A percentile compares a stretch with the other conserved stretches of the same genome.
These are phyloP conservation scores for Melaleuca quinquenervia DNA, from an alignment of 345 rosid species.

Conservation along the genomic window DNA sequence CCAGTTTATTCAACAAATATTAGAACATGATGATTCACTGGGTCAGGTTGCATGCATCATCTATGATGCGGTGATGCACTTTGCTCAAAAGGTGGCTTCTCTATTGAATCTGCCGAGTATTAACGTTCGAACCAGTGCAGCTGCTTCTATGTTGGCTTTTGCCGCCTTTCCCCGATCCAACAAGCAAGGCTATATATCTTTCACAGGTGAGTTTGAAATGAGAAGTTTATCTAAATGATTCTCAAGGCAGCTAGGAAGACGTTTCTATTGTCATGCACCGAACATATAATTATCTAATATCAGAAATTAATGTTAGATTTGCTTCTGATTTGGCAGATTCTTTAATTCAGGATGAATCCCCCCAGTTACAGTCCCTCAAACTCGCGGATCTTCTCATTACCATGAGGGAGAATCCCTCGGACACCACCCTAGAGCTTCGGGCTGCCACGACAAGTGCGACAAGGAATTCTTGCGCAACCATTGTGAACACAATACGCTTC, in stretches of 20 bases:
- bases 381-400: constrained; percentile 2
- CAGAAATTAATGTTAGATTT: background rate
- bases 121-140: constrained; percentile 6
- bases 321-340: constrained; percentile 5
- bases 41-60: constrained; percentile 5
- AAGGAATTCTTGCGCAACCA: constrained; percentile 6
- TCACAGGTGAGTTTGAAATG: constrained; percentile 2
- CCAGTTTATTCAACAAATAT: background rate
- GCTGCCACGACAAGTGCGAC: background rate
- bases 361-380: background rate
- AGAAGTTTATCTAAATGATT: background rate
- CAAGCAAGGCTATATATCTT: constrained; percentile 6
- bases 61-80: constrained; percentile 18
- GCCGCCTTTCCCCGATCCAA: background rate
- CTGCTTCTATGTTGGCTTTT: background rate
- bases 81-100: constrained; percentile 9
- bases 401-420: background rate
- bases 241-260: background rate
- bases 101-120: constrained; percentile 11
- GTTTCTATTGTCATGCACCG: background rate
- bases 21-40: background rate
- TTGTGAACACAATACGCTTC: constrained; percentile 9
- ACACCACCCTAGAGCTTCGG: background rate
- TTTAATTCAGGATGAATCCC: background rate
- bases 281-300: background rate